Conservation (phyloP, 148 eudicot genomes). For the Hydrangea macrophylla region DNA sequence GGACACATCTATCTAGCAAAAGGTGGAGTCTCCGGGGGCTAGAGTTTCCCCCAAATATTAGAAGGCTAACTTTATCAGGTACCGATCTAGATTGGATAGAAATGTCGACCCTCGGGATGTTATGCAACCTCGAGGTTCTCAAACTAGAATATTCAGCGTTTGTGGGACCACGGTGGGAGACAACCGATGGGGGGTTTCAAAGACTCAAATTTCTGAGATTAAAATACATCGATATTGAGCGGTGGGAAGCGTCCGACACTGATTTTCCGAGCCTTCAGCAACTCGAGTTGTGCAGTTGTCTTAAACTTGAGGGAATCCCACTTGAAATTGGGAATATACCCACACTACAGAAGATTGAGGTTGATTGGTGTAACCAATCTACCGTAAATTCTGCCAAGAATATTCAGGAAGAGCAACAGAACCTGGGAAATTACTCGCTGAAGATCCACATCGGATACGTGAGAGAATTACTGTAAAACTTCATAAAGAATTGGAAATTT, state of each 20-base stretch:
- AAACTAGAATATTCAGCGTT: no score
- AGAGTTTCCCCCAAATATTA: slow-evolving; percentile 24
- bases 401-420: no score
- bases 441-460: no score
- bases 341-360: no score
- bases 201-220: slow-evolving; percentile 13
- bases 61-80: slow-evolving; percentile 22
- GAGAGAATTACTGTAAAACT: no score
- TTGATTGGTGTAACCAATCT: no score
- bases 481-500: no score
- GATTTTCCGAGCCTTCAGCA: slow-evolving; percentile 20
- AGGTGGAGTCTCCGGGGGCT: slow-evolving; percentile 18
- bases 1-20: no score
- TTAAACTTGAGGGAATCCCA: neutral
- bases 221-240: slow-evolving; percentile 11
- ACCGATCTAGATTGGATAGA: slow-evolving; percentile 3
- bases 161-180: slow-evolving; percentile 11
- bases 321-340: no score
- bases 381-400: no score
- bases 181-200: slow-evolving; percentile 13
- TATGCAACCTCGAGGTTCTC: slow-evolving; percentile 13
- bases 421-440: no score
- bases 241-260: slow-evolving; percentile 12
- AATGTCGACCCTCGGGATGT: no score
- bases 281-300: slow-evolving; percentile 1